Percentiles rank a stretch among this genome's conserved stretches.
Conservation (phyloP, 768 basidiomycete genomes). For the Lactarius sanguifluus region DNA sequence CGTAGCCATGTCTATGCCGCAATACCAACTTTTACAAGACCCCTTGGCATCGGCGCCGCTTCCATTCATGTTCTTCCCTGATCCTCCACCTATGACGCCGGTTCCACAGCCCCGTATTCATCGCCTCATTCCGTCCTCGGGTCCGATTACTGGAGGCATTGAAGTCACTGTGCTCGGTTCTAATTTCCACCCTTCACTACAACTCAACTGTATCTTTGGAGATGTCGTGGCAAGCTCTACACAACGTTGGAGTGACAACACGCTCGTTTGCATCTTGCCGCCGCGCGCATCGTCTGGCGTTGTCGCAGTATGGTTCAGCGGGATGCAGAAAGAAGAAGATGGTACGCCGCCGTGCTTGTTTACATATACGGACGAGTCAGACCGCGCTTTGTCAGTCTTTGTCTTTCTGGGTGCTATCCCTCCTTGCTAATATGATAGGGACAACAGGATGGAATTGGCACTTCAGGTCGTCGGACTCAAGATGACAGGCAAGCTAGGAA, state of each 20-base stretch:
- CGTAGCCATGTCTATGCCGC: conserved; percentile 21
- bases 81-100: conserved; percentile 47
- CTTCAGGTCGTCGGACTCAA: conserved; percentile 93
- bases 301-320: conserved; percentile 88
- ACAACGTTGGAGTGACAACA: conserved; percentile 89
- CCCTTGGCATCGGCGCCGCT: conserved; percentile 25
- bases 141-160: conserved; percentile 89
- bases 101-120: conserved; percentile 73
- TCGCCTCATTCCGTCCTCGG: conserved; percentile 77
- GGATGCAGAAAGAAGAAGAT: conserved; percentile 61
- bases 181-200: conserved; percentile 77
- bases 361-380: conserved; percentile 89
- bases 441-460: conserved; percentile 85
- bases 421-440: conserved; percentile 19
- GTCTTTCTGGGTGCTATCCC: conserved; percentile 21
- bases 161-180: conserved; percentile 93
- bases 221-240: conserved; percentile 79
- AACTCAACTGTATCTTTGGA: conserved; percentile 82
- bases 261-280: conserved; percentile 88
- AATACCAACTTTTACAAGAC: conserved; percentile 18
- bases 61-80: conserved; percentile 53
- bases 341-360: conserved; percentile 63
- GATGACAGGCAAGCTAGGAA: conserved; percentile 94
- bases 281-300: conserved; percentile 78
- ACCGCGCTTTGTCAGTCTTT: conserved; percentile 74